These are phyloP conservation scores for Gracilaria caudata DNA, from an alignment of 23 red algal genomes.

Conservation along the genomic window DNA sequence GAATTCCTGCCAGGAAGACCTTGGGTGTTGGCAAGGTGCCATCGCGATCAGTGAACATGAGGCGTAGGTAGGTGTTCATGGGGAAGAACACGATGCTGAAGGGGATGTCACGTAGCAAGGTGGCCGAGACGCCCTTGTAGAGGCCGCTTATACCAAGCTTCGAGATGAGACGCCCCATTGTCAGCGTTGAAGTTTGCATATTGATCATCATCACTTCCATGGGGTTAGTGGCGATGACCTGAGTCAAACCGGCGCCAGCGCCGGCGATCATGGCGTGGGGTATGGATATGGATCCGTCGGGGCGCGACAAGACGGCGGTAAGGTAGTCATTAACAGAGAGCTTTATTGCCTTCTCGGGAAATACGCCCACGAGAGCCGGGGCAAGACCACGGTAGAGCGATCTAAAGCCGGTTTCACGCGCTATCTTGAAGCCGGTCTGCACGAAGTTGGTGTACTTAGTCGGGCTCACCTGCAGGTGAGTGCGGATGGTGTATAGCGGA, in stretches of 20 bases:
- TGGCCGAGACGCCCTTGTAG: slow-evolving; percentile 80
- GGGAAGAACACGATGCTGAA: slow-evolving; percentile 96
- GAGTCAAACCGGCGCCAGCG: slow-evolving; percentile 86
- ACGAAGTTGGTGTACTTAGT: slow-evolving; percentile 45
- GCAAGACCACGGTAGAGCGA: slow-evolving; percentile 76
- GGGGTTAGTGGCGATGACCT: slow-evolving; percentile 93
- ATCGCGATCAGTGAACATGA: slow-evolving; percentile 22
- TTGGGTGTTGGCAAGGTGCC: slow-evolving; percentile 52
- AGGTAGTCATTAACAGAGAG: slow-evolving; percentile 94
- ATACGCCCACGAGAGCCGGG: slow-evolving; percentile 78
- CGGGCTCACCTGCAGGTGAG: slow-evolving; percentile 67
- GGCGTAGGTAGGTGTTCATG: slow-evolving; percentile 69
- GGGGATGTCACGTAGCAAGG: slow-evolving; percentile 86
- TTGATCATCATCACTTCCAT: slow-evolving; percentile 99
- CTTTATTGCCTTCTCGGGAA: slow-evolving; percentile 98
- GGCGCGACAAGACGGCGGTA: slow-evolving; percentile 50
- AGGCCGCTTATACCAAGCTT: slow-evolving; percentile 83
- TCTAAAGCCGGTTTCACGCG: slow-evolving; percentile 40
- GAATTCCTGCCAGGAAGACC: slow-evolving; percentile 85
- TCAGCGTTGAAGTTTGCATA: slow-evolving; percentile 69
- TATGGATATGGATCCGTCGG: slow-evolving; percentile 66
- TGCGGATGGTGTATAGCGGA: slow-evolving; percentile 83
- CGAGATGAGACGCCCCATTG: slow-evolving; percentile 23
- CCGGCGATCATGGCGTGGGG: slow-evolving; percentile 75
- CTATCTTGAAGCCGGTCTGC: slow-evolving; percentile 45